phyloP scores from a whole-genome alignment of 2,329 filamentous ascomycete species.

The Penicillium freii region DNA sequence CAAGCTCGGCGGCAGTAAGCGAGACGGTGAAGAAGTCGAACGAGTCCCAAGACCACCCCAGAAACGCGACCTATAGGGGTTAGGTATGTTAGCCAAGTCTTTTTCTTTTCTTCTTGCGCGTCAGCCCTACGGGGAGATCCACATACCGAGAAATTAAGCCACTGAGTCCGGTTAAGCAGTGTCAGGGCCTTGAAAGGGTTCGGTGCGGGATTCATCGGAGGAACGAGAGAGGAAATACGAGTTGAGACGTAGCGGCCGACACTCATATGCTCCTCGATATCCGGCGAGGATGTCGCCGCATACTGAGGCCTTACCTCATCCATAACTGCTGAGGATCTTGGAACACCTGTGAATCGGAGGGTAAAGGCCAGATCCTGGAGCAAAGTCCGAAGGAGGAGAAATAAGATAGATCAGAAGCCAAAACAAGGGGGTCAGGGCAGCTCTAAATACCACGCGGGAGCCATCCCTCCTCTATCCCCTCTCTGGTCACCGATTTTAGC shows the following conservation, averaged over 20 bases:
- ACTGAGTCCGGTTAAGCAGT: conserved; percentile 55
- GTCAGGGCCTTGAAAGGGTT: conserved; percentile 55
- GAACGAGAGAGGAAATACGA: conserved; percentile 54
- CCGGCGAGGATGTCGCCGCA: conserved; percentile 13
- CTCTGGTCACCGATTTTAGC: not conserved
- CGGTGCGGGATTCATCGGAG: conserved; percentile 54
- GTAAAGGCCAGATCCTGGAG: not conserved
- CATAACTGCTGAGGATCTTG: conserved; percentile 10
- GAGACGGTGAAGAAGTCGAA: conserved; percentile 65
- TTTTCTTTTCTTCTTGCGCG: not conserved
- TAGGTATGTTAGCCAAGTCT: conserved; percentile 1
- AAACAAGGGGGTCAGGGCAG: not conserved
- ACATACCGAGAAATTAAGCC: conserved; percentile 55
- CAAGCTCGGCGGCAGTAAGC: conserved; percentile 54
- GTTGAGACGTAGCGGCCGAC: conserved; percentile 53
- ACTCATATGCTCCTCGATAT: conserved; percentile 28
- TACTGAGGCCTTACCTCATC: conserved; percentile 7
- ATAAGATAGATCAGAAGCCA: not conserved
- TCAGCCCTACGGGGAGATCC: conserved; percentile 1
- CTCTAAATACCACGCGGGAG: conserved; percentile 1
- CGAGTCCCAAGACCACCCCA: conserved; percentile 56
- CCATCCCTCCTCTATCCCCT: not conserved
- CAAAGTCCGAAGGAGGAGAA: not conserved
- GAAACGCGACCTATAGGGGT: conserved; percentile 36
- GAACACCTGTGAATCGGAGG: not conserved